These are phyloP conservation scores for Cenchrus purpureus DNA, from an alignment of 176 grass and related monocot genomes.

Conservation along the genomic window DNA sequence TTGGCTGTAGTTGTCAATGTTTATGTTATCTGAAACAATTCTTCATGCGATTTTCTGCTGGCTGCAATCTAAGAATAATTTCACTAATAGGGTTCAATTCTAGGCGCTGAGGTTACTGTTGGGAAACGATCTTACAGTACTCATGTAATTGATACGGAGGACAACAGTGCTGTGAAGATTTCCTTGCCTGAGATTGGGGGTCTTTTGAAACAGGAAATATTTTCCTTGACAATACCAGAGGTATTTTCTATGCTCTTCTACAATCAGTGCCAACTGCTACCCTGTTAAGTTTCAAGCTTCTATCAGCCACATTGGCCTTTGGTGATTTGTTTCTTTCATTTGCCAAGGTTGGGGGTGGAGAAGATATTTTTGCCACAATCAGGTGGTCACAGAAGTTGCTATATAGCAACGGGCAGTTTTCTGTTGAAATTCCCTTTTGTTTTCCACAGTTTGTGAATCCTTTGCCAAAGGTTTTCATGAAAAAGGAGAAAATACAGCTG, in stretches of 20 bases:
- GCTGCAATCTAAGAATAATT: slow-evolving; percentile 74
- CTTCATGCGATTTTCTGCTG: slow-evolving; percentile 22
- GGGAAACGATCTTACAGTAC: slow-evolving; percentile 70
- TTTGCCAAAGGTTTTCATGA: slow-evolving; percentile 77
- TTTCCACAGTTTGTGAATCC: slow-evolving; percentile 88
- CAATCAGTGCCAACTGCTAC: slow-evolving; percentile 13
- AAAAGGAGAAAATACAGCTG: slow-evolving; percentile 92
- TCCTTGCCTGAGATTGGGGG: slow-evolving; percentile 59
- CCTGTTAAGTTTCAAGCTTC: slow-evolving; percentile 28
- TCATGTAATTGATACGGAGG: slow-evolving; percentile 73
- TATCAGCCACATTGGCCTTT: slow-evolving; percentile 9
- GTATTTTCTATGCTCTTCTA: slow-evolving; percentile 48
- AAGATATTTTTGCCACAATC: slow-evolving; percentile 79
- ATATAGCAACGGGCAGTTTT: slow-evolving; percentile 80
- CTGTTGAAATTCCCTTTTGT: slow-evolving; percentile 70
- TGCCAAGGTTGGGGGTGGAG: slow-evolving; percentile 81
- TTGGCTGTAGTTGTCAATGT: not conserved
- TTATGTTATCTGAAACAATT: slow-evolving; percentile 1
- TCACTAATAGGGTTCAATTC: slow-evolving; percentile 98
- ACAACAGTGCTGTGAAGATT: slow-evolving; percentile 50
- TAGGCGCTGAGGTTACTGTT: slow-evolving; percentile 88
- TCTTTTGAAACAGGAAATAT: slow-evolving; percentile 66
- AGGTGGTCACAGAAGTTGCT: slow-evolving; percentile 90
- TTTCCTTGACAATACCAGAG: slow-evolving; percentile 80
- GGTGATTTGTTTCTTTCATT: slow-evolving; percentile 24